Base-by-base conservation (phyloP, 2,329 filamentous ascomycete genomes). In the Hymenoscyphus albidus region DNA sequence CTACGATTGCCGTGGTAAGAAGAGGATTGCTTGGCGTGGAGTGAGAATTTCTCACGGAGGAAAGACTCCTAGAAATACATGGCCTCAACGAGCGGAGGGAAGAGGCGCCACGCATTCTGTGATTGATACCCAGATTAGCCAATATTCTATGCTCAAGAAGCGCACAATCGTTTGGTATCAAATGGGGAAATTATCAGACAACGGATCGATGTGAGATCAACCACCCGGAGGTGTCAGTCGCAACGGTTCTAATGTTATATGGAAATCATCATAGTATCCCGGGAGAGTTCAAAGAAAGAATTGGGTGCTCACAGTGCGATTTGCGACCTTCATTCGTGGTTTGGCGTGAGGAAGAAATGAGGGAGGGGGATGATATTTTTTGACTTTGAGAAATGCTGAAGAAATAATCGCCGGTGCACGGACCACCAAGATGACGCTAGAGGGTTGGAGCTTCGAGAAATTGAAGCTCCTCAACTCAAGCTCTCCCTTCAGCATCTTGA, bases 161-260 rank as follows among this genome's bases (percentile, higher is more conserved):
- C 44, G 44, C 44, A 51, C 44, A 51, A 51, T 51, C 22, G 44
- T n/a, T 12, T 22, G 18, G 44, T 51, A 32, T 22, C 9, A 48
- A 54, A 35, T 31, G 32, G 55, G 64, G 62, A 59, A 65, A 68
- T 66, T 69, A 63, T 81, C 80, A 82, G 80, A 79, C 79, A 78
- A 74, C 78, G 81, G 80, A 77, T 74, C 71, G 69, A 78, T 76
- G 78, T 82, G 76, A 80, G 80, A 83, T 84, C 81, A 84, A 77
- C 75, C 80, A 80, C 77, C 78, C 69, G 70, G 71, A 76, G 77
- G 77, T 79, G 80, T 84, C 82, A 84, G 79, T 83, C 81, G 82
- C 82, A 84, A 83, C 82, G 81, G 82, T 84, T 84, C 82, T 83
- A 79, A 79, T 73, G 75, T 79, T 77, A 78, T 76, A 79, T 77